Evolutionary conservation across 2,329 filamentous ascomycete species (phyloP).

Genomic region (Tetracladium maxilliforme): DNA sequence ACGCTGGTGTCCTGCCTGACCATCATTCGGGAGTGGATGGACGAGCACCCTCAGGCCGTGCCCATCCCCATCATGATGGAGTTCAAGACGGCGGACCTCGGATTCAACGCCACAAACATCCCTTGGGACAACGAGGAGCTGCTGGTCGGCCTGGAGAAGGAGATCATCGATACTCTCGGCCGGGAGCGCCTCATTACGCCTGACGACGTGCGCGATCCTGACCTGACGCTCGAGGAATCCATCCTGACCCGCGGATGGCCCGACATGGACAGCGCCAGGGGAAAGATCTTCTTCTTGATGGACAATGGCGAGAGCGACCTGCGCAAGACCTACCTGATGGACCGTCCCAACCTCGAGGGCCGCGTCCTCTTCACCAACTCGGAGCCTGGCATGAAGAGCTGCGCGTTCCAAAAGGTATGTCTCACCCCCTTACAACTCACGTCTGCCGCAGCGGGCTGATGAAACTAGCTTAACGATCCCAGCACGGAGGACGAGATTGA

Average conservation of each 20-base stretch:
- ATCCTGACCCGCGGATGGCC: constrained; percentile 32
- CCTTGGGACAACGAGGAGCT: constrained; percentile 26
- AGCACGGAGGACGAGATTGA: constrained; percentile 14
- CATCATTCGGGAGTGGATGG: constrained; percentile 26
- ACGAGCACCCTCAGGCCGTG: constrained; percentile 23
- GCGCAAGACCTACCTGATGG: constrained; percentile 22
- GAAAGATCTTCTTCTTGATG: constrained; percentile 32
- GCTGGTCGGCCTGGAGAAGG: constrained; percentile 26
- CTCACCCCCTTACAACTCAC: too few species aligned
- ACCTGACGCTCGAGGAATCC: constrained; percentile 27
- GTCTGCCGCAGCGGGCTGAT: too few species aligned
- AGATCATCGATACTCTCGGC: constrained; percentile 27
- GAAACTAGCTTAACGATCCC: constrained; percentile 30
- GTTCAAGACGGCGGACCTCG: constrained; percentile 22
- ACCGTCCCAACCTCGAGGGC: too few species aligned
- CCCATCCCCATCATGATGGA: constrained; percentile 33
- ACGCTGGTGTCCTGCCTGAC: constrained; percentile 27
- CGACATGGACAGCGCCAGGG: constrained; percentile 23
- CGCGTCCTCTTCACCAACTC: constrained; percentile 32
- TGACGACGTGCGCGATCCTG: constrained; percentile 24
- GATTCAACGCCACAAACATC: constrained; percentile 20
- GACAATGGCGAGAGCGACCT: constrained; percentile 26
- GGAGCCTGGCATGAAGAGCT: constrained; percentile 25
- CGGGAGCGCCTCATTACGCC: constrained; percentile 25
- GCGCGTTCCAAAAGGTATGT: constrained; percentile 32